A percentile compares a stretch with the other conserved stretches of the same genome.
Evolutionary conservation across 805 yeast genomes (phyloP).

Genomic region (Kuraishia borneana): DNA sequence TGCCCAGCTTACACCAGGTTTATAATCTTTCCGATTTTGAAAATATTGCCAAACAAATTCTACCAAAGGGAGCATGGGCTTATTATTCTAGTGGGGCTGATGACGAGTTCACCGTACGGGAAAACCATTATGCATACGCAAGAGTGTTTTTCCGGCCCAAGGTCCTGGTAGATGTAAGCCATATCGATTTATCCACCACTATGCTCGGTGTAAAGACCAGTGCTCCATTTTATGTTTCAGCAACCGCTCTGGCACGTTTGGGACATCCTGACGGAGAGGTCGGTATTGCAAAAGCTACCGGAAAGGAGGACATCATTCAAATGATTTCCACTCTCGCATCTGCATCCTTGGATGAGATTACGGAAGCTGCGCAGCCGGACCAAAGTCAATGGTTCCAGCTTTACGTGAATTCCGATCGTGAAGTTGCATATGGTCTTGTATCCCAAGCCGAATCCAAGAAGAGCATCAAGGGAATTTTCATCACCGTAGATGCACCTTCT

Average conservation of each 20-base stretch:
- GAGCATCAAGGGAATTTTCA: constrained; percentile 73
- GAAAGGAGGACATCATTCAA: constrained; percentile 58
- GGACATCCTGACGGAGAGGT: constrained; percentile 93
- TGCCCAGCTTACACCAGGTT: constrained; percentile 62
- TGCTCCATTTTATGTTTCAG: constrained; percentile 82
- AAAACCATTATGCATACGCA: constrained; percentile 84
- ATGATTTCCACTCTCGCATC: constrained; percentile 93
- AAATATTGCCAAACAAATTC: constrained; percentile 66
- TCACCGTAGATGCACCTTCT: constrained; percentile 90
- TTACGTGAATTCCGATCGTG: constrained; percentile 70
- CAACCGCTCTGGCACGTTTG: constrained; percentile 85
- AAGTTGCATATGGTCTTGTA: constrained; percentile 49
- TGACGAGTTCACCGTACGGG: constrained; percentile 84
- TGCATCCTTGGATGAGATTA: constrained; percentile 77
- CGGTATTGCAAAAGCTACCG: constrained; percentile 77
- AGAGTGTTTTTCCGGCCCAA: constrained; percentile 81
- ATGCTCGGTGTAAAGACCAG: constrained; percentile 62
- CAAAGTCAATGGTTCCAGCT: constrained; percentile 87
- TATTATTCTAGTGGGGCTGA: constrained; percentile 89
- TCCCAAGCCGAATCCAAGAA: constrained; percentile 51
- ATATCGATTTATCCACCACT: constrained; percentile 57
- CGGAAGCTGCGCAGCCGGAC: constrained; percentile 49
- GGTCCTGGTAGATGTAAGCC: constrained; percentile 69
- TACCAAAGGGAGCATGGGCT: constrained; percentile 81
- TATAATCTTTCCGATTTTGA: constrained; percentile 83